These are phyloP conservation scores for Microbotryum saponariae DNA, from an alignment of 1,284 basidiomycete genomes.

Conservation along the genomic window DNA sequence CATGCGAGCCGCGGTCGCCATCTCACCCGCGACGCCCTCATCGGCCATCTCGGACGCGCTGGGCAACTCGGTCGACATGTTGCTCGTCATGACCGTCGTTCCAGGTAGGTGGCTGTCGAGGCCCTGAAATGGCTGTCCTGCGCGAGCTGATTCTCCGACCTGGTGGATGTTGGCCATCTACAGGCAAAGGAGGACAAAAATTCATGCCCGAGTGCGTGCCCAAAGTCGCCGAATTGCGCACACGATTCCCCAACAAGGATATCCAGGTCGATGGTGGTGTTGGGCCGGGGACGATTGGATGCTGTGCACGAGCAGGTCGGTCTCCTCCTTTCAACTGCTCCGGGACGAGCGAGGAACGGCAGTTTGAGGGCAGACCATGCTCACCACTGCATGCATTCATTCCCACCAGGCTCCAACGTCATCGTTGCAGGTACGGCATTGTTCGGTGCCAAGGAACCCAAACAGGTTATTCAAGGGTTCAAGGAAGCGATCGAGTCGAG, in stretches of 20 bases:
- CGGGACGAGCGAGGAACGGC: too few relatives aligned
- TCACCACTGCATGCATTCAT: background rate
- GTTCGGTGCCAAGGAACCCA: conserved; percentile 72
- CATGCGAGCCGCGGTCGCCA: conserved; percentile 89
- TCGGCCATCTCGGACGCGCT: conserved; percentile 74
- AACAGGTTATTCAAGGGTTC: conserved; percentile 64
- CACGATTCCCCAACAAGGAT: conserved; percentile 82
- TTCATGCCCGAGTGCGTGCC: conserved; percentile 88
- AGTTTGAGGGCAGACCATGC: background rate
- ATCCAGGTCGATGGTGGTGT: conserved; percentile 98
- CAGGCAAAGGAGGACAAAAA: conserved; percentile 89
- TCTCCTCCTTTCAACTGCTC: background rate
- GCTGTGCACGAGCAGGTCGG: conserved; percentile 82
- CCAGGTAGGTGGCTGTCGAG: conserved; percentile 54
- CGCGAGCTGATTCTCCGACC: background rate
- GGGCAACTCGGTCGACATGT: conserved; percentile 73
- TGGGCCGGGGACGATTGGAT: conserved; percentile 77
- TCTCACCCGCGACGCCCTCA: conserved; percentile 85
- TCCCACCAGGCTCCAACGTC: conserved; percentile 74
- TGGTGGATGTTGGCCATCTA: too few relatives aligned
- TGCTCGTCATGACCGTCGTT: conserved; percentile 95
- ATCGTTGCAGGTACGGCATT: conserved; percentile 97
- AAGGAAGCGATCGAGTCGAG: conserved; percentile 62
- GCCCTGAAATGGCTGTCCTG: background rate
- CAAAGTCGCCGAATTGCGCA: conserved; percentile 75